These are phyloP conservation scores for Fraxinus greggii DNA, from an alignment of 305 asterid species.

Conservation along the genomic window DNA sequence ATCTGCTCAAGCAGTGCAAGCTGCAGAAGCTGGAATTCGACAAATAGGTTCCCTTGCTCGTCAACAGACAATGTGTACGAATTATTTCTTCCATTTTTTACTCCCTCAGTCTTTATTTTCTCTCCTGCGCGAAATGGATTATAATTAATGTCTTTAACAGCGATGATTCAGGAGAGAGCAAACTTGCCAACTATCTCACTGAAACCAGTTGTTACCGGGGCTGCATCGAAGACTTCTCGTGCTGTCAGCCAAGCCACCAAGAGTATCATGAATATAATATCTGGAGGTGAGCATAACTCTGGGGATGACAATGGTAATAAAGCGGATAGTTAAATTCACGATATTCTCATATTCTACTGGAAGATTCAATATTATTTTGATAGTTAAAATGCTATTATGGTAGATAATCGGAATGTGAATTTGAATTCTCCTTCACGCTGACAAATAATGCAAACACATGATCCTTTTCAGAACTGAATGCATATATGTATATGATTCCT, in stretches of 20 bases:
- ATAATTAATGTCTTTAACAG: slow-evolving; percentile 33
- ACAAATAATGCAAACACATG: background rate
- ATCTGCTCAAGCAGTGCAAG: slow-evolving; percentile 90
- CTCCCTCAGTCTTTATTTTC: background rate
- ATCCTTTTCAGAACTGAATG: slow-evolving; percentile 12
- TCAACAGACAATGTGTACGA: slow-evolving; percentile 74
- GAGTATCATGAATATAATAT: slow-evolving; percentile 59
- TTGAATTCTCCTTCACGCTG: background rate
- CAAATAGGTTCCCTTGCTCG: slow-evolving; percentile 84
- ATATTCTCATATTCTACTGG: background rate
- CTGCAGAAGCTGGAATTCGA: slow-evolving; percentile 84
- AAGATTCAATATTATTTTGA: background rate
- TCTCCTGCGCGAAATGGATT: slow-evolving; percentile 9
- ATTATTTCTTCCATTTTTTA: slow-evolving; percentile 17
- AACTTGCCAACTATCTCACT: slow-evolving; percentile 77
- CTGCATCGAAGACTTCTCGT: slow-evolving; percentile 82
- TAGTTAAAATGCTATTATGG: background rate
- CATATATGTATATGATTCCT: slow-evolving; percentile 23
- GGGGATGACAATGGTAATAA: slow-evolving; percentile 40
- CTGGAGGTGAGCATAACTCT: slow-evolving; percentile 49
- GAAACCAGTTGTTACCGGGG: slow-evolving; percentile 82
- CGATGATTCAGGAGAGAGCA: slow-evolving; percentile 92
- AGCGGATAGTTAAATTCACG: slow-evolving; percentile 12
- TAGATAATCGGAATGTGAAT: background rate
- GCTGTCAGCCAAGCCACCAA: slow-evolving; percentile 77